Conservation (phyloP, 2,329 filamentous ascomycete species). For the Bipolaris victoriae region DNA sequence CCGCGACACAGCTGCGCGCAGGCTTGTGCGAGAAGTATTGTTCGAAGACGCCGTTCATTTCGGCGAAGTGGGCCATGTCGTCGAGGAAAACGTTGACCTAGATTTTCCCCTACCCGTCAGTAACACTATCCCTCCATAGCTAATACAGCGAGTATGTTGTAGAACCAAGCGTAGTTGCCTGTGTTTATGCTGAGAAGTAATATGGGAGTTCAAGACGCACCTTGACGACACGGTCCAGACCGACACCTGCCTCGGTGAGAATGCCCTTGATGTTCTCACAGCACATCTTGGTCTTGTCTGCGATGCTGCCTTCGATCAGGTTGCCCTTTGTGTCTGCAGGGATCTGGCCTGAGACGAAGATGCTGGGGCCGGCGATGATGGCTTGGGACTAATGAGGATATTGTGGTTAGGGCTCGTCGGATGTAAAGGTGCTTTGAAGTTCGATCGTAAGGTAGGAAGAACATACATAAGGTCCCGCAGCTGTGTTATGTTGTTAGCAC, state of each 20-base stretch:
- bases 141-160: not conserved
- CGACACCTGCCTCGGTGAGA: slow-evolving; percentile 79
- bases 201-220: slow-evolving; percentile 50
- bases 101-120: not conserved
- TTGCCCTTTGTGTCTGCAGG: slow-evolving; percentile 69
- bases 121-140: too few species aligned
- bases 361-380: slow-evolving; percentile 69
- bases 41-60: slow-evolving; percentile 85
- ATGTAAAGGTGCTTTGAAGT: not conserved
- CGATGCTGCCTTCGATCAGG: slow-evolving; percentile 68
- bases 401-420: not conserved
- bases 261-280: slow-evolving; percentile 84
- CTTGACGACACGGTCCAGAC: slow-evolving; percentile 83
- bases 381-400: slow-evolving; percentile 56
- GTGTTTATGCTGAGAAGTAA: too few species aligned
- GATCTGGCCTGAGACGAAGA: slow-evolving; percentile 79
- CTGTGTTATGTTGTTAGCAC: slow-evolving; percentile 29
- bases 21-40: slow-evolving; percentile 84
- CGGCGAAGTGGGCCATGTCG: slow-evolving; percentile 87
- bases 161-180: not conserved
- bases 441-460: not conserved
- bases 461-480: slow-evolving; percentile 54
- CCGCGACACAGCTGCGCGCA: slow-evolving; percentile 86
- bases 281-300: slow-evolving; percentile 72
- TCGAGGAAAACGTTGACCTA: slow-evolving; percentile 76